Conservation (phyloP, 2,329 filamentous ascomycete genomes). For the Thielaviopsis ethacetica region DNA sequence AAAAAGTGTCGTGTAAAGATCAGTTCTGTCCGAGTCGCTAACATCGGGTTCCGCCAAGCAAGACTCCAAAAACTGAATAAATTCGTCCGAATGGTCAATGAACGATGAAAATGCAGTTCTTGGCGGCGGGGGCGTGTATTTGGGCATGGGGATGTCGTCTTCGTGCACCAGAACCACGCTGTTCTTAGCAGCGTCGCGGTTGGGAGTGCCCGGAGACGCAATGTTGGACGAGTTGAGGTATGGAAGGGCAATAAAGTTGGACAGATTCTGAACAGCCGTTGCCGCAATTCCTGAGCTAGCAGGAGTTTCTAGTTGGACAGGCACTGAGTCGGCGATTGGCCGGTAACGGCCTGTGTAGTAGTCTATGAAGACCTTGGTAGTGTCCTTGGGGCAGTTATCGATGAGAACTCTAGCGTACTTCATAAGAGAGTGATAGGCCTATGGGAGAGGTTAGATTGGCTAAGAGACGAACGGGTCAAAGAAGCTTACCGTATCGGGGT, state of each 20-base stretch:
- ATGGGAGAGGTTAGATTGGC: neutral
- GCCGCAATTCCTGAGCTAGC: slow-evolving; percentile 36
- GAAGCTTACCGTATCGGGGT: slow-evolving; percentile 52
- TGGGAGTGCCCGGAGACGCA: slow-evolving; percentile 34
- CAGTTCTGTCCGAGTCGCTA: slow-evolving; percentile 59
- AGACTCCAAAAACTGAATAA: slow-evolving; percentile 83
- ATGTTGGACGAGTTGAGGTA: slow-evolving; percentile 57
- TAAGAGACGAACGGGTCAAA: neutral
- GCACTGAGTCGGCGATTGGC: slow-evolving; percentile 37
- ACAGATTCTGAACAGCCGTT: slow-evolving; percentile 71
- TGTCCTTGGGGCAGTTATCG: slow-evolving; percentile 66
- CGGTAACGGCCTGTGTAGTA: slow-evolving; percentile 82
- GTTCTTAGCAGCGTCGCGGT: slow-evolving; percentile 30
- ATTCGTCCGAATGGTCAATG: slow-evolving; percentile 82
- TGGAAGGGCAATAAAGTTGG: slow-evolving; percentile 66
- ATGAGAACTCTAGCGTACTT: slow-evolving; percentile 88
- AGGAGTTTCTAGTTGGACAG: slow-evolving; percentile 6
- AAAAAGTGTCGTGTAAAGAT: slow-evolving; percentile 87
- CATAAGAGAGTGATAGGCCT: slow-evolving; percentile 81
- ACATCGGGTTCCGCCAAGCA: slow-evolving; percentile 58
- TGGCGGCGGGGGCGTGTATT: slow-evolving; percentile 68
- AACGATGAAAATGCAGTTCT: slow-evolving; percentile 90
- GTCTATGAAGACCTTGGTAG: slow-evolving; percentile 78
- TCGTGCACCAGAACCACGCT: slow-evolving; percentile 29
- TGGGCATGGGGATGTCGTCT: slow-evolving; percentile 28